Conservation (phyloP, 306 rosid species). For the Quercus variabilis region DNA sequence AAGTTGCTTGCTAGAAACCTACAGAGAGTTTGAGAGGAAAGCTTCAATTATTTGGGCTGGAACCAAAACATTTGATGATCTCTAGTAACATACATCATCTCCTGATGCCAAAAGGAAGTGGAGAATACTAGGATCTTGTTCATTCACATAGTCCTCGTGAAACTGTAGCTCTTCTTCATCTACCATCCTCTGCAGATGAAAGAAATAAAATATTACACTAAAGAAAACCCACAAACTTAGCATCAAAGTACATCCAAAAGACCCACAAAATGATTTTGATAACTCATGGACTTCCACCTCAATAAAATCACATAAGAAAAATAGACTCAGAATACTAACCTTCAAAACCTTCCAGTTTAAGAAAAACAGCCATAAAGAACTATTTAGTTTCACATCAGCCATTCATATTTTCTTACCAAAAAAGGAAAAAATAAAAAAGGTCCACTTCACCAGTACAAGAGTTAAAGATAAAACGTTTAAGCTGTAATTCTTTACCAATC, state of each 20-base stretch:
- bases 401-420: background rate
- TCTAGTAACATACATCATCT: conserved; percentile 63
- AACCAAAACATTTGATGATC: background rate
- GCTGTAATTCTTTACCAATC: background rate
- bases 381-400: background rate
- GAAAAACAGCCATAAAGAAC: background rate
- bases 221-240: conserved; percentile 18
- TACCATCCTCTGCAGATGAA: conserved; percentile 79
- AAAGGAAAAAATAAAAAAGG: background rate
- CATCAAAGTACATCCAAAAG: background rate
- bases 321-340: background rate
- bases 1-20: conserved; percentile 98
- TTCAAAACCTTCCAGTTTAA: background rate
- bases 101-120: conserved; percentile 97
- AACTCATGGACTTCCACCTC: conserved; percentile 6
- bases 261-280: background rate
- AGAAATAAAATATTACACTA: conserved; percentile 7
- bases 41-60: conserved; percentile 2
- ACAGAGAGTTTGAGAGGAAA: conserved; percentile 24
- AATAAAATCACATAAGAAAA: background rate
- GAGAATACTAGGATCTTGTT: conserved; percentile 93
- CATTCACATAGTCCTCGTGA: conserved; percentile 93
- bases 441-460: background rate
- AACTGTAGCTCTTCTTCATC: conserved; percentile 97
- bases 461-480: background rate